Base-by-base conservation (phyloP, 148 eudicot genomes). In the Amaranthus hypochondriacus region DNA sequence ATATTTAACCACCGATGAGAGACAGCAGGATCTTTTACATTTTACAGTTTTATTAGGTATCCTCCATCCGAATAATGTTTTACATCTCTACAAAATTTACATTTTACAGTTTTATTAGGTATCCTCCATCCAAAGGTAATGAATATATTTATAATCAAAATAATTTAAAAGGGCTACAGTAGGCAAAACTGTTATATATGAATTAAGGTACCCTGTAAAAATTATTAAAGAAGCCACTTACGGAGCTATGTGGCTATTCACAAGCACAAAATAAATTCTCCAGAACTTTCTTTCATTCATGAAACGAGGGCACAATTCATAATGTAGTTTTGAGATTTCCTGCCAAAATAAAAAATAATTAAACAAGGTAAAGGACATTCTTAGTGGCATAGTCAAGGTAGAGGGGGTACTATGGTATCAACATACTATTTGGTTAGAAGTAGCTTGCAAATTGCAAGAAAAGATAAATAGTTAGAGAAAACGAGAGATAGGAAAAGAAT, bases 231-330 rank as follows among this genome's bases (percentile, higher is more conserved):
- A 71, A 61, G 81, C 75, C 78, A 95, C 97, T 95, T 69, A 95
- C 98, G 87, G 90, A 53, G 84, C 71, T 71, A 90, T 86, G 78
- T 92, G 97, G 83, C 85, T 95, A 76, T 92, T 87, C 56, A 91
- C 98, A 70, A 95, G 84, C 66, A 90, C 85, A 77, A 92, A 95
- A 76, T 95, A 95, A 71, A 95, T 88, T 81, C 96, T 89, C 98
- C 97, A 92, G 76, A 95, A 95, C 84, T 88, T 90, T 84, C 97
- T 83, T 62, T 94, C 97, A 81, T 87, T 95, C 97, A 95, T 95
- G 68, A 82, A 73, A 46, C 97, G 93, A 28, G 97, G 96, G 84
- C 98, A 94, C 73, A 94, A 82, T 76, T 94, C 90, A 71, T 94
- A 94, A 71, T 97, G 89, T 57, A 95, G 83, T 87, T 90, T 95